Percentiles rank a stretch among this genome's conserved stretches.
Evolutionary conservation across 208 protist species (phyloP).

Genomic region (Tritrichomonas musculus): DNA sequence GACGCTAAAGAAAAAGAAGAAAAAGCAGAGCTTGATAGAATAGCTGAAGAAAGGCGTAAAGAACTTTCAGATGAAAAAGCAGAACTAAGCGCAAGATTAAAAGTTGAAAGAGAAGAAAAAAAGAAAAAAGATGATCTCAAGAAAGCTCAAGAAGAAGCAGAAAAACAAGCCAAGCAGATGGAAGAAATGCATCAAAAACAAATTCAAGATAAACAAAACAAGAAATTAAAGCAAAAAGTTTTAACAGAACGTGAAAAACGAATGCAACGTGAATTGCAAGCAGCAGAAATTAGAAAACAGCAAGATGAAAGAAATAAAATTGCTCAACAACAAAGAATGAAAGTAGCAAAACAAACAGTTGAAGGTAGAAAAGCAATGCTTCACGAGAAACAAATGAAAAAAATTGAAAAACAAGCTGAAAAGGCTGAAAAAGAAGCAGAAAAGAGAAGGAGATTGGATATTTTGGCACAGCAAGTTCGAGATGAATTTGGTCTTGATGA

Average conservation of each 20-base stretch:
- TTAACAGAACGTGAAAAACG: background rate
- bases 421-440: background rate
- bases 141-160: background rate
- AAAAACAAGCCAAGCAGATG: background rate
- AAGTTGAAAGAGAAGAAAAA: background rate
- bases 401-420: background rate
- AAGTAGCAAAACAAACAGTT: background rate
- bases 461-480: background rate
- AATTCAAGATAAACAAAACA: background rate
- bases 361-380: background rate
- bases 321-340: background rate
- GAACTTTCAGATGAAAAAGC: background rate
- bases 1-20: background rate
- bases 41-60: background rate
- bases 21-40: background rate
- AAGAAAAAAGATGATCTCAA: background rate
- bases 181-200: background rate
- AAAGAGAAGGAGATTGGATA: background rate
- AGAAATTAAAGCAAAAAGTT: background rate
- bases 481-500: conserved; percentile 30
- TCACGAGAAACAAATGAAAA: background rate
- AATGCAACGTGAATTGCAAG: background rate
- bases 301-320: background rate
- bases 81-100: background rate
- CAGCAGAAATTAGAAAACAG: background rate